A percentile compares a stretch with the other conserved stretches of the same genome.
Conservation (phyloP, 176 grass and related monocot genomes). For the Oryza coarctata region DNA sequence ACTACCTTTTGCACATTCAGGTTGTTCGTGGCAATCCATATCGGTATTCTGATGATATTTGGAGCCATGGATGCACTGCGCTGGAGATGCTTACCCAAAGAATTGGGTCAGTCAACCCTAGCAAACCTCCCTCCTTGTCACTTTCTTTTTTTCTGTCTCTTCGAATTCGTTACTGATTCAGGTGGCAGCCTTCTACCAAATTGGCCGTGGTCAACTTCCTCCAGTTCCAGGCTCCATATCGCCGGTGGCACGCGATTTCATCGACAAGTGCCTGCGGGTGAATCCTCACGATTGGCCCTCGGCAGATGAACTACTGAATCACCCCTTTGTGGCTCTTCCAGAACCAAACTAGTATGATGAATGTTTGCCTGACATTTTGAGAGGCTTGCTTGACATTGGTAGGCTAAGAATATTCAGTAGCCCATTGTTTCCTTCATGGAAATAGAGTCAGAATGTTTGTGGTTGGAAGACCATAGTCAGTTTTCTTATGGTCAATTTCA, state of each 20-base stretch:
- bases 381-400: neutral
- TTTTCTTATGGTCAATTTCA: neutral
- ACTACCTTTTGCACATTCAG: neutral
- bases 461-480: neutral
- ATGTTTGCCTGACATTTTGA: neutral
- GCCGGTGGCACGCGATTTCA: conserved; percentile 36
- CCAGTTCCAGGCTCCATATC: conserved; percentile 36
- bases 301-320: conserved; percentile 35
- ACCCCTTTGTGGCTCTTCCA: conserved; percentile 38
- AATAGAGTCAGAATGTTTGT: neutral
- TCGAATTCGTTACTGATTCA: neutral
- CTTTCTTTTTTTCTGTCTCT: neutral
- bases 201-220: conserved; percentile 43
- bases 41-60: conserved; percentile 41
- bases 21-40: conserved; percentile 32
- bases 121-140: neutral
- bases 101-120: conserved; percentile 8
- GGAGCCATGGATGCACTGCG: conserved; percentile 42
- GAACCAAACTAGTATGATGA: neutral
- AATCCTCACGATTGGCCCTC: conserved; percentile 40
- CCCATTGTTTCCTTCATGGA: neutral
- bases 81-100: conserved; percentile 34
- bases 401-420: neutral
- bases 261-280: conserved; percentile 34
- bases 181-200: conserved; percentile 44